Evolutionary conservation across 2,329 filamentous ascomycete species (phyloP), one percentile per base, ranked within the genome.

Genomic region (Beauveria sp.): DNA sequence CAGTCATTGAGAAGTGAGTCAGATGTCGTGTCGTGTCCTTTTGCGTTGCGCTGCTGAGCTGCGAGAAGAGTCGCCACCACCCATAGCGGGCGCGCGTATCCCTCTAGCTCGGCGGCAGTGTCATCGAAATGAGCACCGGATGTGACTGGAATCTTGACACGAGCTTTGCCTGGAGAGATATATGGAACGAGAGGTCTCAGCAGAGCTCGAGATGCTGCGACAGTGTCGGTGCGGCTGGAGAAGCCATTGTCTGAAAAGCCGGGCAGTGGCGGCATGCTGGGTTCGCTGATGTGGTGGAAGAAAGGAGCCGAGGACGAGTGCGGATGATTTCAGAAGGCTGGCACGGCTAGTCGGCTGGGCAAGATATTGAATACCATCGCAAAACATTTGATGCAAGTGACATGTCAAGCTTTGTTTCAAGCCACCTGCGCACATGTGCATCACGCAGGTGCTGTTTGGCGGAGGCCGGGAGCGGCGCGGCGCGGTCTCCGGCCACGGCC

Each of bases 71-170:
- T 69, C 0, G 68, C 71, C 1, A 76, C 66, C 0, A 69, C 70
- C 73, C 73, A 76, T 0, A 77, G 56, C 0, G 75, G 75, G 1
- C 75, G 67, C 0, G 77, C 77, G 62, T 77, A 80, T 0, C 78
- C 78, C 55, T 80, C 78, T 0, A 80, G 67, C 62, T 79, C 76
- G 0, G 78, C 78, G 1, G 78, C 75, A 0, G 66, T 67, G 52
- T 79, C 78, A 60, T 78, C 75, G 46, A 80, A 80, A 45, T 75
- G 72, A 0, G 77, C 70, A 2, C 68, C 77, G 1, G 77, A 77
- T 0, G 69, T 68, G 1, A 72, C 62, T 0, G 75, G 71, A 1
- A 79, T 53, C 9, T 70, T 69, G 9, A 79, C 71, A 1, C 75
- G 70, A 3, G 73, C 75, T 12, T 70, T 67, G 0, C 58, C 65